Percentiles rank a stretch among this genome's conserved stretches.
These are phyloP conservation scores for Polyplosphaeria fusca DNA, from an alignment of 495 filamentous ascomycete species.

Conservation along the genomic window DNA sequence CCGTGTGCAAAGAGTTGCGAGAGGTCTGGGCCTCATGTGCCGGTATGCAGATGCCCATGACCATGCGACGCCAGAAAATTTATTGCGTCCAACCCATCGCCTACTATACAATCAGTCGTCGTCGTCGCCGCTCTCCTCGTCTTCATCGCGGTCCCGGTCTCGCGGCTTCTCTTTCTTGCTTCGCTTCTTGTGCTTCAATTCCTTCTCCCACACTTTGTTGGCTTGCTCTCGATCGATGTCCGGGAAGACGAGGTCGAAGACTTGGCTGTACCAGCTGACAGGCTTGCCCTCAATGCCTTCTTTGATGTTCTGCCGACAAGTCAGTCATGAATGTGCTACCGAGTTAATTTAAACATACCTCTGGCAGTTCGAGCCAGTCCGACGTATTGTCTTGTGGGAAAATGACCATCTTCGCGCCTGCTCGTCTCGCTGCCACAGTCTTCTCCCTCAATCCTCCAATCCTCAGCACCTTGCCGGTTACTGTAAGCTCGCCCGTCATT, in stretches of 20 bases:
- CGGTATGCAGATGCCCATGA: too few relatives aligned
- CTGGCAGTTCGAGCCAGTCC: constrained; percentile 96
- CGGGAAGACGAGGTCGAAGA: constrained; percentile 88
- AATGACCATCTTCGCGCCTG: constrained; percentile 90
- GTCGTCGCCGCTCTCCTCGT: constrained; percentile 30
- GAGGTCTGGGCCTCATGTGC: too few relatives aligned
- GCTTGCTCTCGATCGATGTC: constrained; percentile 70
- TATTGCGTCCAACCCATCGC: too few relatives aligned
- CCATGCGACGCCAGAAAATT: too few relatives aligned
- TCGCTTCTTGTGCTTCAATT: constrained; percentile 58
- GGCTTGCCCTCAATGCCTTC: constrained; percentile 86
- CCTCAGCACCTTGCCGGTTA: constrained; percentile 93
- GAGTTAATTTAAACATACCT: constrained; percentile 57
- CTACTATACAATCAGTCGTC: constrained; percentile 18
- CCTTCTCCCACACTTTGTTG: constrained; percentile 69
- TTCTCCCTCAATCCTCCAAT: constrained; percentile 97
- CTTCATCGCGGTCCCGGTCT: constrained; percentile 44
- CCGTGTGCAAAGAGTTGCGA: too few relatives aligned
- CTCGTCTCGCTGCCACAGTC: constrained; percentile 93
- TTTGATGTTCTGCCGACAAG: constrained; percentile 79
- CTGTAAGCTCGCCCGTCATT: constrained; percentile 97
- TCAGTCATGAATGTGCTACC: constrained; percentile 38
- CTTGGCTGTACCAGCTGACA: constrained; percentile 89
- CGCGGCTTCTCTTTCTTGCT: constrained; percentile 47
- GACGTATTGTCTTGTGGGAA: constrained; percentile 93